A percentile compares a stretch with the other conserved stretches of the same genome.
phyloP scores from a whole-genome alignment of 768 basidiomycete species.

The Coprinopsis marcescibilis region DNA sequence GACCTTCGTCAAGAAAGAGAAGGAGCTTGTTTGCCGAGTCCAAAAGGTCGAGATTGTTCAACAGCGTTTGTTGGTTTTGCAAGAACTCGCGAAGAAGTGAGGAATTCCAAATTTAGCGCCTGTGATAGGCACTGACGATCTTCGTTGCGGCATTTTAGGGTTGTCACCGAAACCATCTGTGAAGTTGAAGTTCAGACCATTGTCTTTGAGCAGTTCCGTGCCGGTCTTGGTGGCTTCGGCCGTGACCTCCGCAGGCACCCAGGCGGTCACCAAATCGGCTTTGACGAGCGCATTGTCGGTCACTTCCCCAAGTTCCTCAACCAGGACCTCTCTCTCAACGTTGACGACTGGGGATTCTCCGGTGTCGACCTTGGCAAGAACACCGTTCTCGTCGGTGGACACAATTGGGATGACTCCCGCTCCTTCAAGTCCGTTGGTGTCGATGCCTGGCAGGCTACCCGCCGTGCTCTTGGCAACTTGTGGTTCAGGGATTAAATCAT shows the following conservation, averaged over 20 bases:
- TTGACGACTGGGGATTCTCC: constrained; percentile 7
- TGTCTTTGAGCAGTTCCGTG: constrained; percentile 37
- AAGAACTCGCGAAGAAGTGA: constrained; percentile 43
- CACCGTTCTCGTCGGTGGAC: constrained; percentile 29
- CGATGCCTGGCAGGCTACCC: constrained; percentile 27
- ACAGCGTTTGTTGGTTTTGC: constrained; percentile 38
- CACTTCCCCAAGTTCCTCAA: constrained; percentile 30
- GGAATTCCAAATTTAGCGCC: background rate
- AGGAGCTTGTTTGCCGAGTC: constrained; percentile 34
- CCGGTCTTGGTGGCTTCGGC: constrained; percentile 34
- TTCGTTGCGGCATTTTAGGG: constrained; percentile 20
- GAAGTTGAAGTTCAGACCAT: constrained; percentile 45
- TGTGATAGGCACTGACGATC: background rate
- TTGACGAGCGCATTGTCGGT: constrained; percentile 29
- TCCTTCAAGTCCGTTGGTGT: constrained; percentile 26
- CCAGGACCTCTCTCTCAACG: constrained; percentile 32
- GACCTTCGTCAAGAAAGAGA: constrained; percentile 27
- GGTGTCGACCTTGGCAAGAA: constrained; percentile 33
- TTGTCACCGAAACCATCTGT: constrained; percentile 42
- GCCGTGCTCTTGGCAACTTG: constrained; percentile 17
- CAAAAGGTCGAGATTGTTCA: constrained; percentile 36
- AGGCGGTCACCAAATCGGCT: constrained; percentile 33
- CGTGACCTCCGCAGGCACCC: constrained; percentile 32
- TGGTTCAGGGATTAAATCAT: background rate
- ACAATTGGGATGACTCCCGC: constrained; percentile 32